A percentile compares a stretch with the other conserved stretches of the same genome.
Evolutionary conservation across 2,329 filamentous ascomycete genomes (phyloP).

Genomic region (Periconia sp.): DNA sequence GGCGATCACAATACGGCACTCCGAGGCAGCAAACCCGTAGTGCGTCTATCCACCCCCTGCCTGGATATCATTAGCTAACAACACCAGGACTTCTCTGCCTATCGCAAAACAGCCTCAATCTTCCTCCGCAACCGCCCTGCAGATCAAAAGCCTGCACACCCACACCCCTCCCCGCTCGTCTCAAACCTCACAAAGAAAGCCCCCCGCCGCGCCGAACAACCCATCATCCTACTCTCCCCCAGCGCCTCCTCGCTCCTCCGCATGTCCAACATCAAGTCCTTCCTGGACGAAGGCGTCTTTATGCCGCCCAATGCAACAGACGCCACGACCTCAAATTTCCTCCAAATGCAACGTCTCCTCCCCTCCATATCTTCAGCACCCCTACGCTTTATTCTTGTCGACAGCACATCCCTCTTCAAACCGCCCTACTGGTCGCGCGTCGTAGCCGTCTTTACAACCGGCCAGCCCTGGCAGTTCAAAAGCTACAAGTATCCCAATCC

Average conservation of each 20-base stretch:
- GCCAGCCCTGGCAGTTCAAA: slow-evolving; percentile 98
- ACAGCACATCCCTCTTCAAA: slow-evolving; percentile 92
- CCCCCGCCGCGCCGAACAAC: slow-evolving; percentile 60
- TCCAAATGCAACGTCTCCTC: slow-evolving; percentile 82
- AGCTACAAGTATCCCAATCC: slow-evolving; percentile 95
- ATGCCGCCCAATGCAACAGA: slow-evolving; percentile 71
- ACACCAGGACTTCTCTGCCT: slow-evolving; percentile 85
- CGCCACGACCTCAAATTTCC: slow-evolving; percentile 73
- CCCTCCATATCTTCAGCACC: slow-evolving; percentile 72
- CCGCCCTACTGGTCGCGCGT: slow-evolving; percentile 97
- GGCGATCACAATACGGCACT: slow-evolving; percentile 90
- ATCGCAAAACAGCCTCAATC: slow-evolving; percentile 81
- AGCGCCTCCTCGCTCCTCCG: slow-evolving; percentile 93
- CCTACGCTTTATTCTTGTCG: slow-evolving; percentile 93
- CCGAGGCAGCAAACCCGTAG: slow-evolving; percentile 85
- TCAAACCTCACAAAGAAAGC: slow-evolving; percentile 49
- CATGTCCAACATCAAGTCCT: slow-evolving; percentile 94
- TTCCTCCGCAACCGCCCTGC: slow-evolving; percentile 68
- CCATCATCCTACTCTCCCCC: slow-evolving; percentile 95
- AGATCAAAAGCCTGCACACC: slow-evolving; percentile 43
- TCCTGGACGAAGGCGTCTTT: slow-evolving; percentile 86
- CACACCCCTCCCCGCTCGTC: slow-evolving; percentile 42
- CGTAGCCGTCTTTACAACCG: slow-evolving; percentile 95
- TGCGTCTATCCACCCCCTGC: slow-evolving; percentile 51
- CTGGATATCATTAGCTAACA: slow-evolving; percentile 15